These are phyloP conservation scores for Paramecium pentaurelia DNA, from an alignment of 73 alveolate species.

Conservation along the genomic window DNA sequence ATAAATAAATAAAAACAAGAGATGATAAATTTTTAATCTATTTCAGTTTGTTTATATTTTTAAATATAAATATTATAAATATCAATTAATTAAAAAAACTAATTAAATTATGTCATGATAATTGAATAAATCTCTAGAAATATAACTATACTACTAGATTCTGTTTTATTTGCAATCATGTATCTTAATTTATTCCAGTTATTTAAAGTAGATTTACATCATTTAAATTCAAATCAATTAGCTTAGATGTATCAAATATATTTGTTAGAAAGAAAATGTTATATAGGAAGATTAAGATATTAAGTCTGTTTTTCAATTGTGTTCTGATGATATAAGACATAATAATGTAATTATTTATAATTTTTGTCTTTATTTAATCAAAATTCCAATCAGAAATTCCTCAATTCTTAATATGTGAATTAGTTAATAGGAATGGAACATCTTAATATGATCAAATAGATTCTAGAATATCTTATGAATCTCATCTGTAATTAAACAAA, in stretches of 20 bases:
- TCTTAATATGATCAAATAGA: background rate
- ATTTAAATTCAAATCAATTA: constrained; percentile 95
- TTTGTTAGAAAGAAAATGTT: too few species aligned
- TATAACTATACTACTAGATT: constrained; percentile 71
- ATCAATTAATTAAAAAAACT: background rate
- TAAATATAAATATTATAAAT: background rate
- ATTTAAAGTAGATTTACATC: constrained; percentile 95
- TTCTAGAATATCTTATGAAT: background rate
- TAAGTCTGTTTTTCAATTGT: constrained; percentile 68
- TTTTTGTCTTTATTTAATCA: constrained; percentile 55
- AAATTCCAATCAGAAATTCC: background rate
- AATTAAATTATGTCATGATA: background rate
- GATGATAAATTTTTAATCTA: background rate
- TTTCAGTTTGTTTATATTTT: background rate
- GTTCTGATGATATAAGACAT: too few species aligned
- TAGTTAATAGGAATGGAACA: background rate
- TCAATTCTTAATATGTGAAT: background rate
- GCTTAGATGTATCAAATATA: constrained; percentile 68
- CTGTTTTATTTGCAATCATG: constrained; percentile 98
- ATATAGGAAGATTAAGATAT: constrained; percentile 69
- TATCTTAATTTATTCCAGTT: constrained; percentile 93
- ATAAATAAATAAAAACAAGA: background rate
- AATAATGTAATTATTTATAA: too few species aligned
- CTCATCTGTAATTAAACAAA: background rate
- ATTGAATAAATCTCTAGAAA: constrained; percentile 33